phyloP scores from a whole-genome alignment of 1,284 basidiomycete species.

The Leccinum ponderosum region DNA sequence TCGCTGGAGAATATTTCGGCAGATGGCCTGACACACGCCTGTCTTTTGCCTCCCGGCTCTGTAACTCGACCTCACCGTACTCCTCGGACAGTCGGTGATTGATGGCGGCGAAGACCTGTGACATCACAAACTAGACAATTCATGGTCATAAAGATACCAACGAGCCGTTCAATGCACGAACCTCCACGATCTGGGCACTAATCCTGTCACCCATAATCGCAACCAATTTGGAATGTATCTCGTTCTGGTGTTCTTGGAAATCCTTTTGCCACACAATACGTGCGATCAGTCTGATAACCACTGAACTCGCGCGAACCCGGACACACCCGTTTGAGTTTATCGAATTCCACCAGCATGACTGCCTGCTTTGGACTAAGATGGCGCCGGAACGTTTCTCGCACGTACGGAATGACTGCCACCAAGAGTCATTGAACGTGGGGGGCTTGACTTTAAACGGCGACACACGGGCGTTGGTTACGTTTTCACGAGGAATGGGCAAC shows the following conservation, averaged over 20 bases:
- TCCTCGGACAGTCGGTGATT: constrained; percentile 87
- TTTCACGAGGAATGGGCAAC: constrained; percentile 36
- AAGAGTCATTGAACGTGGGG: constrained; percentile 31
- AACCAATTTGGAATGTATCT: constrained; percentile 97
- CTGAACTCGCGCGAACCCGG: constrained; percentile 5
- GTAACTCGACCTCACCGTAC: constrained; percentile 78
- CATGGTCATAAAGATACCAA: constrained; percentile 2
- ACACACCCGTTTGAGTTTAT: constrained; percentile 92
- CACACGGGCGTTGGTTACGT: constrained; percentile 35
- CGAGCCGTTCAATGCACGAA: constrained; percentile 31
- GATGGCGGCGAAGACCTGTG: constrained; percentile 89
- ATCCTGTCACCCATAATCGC: constrained; percentile 98
- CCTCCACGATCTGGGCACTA: constrained; percentile 86
- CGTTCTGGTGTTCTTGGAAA: constrained; percentile 98
- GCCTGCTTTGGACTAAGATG: constrained; percentile 93
- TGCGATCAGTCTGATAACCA: constrained; percentile 16
- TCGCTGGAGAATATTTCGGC: constrained; percentile 2
- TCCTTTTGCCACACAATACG: constrained; percentile 53
- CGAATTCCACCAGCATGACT: constrained; percentile 97
- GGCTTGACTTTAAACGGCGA: constrained; percentile 41
- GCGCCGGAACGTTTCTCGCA: constrained; percentile 91
- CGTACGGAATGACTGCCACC: constrained; percentile 94
- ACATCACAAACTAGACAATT: constrained; percentile 76
- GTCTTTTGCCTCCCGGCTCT: constrained; percentile 78
- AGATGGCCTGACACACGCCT: constrained; percentile 49